These are phyloP conservation scores for Seminavis robusta DNA, from an alignment of 108 stramenopile genomes.

Conservation along the genomic window DNA sequence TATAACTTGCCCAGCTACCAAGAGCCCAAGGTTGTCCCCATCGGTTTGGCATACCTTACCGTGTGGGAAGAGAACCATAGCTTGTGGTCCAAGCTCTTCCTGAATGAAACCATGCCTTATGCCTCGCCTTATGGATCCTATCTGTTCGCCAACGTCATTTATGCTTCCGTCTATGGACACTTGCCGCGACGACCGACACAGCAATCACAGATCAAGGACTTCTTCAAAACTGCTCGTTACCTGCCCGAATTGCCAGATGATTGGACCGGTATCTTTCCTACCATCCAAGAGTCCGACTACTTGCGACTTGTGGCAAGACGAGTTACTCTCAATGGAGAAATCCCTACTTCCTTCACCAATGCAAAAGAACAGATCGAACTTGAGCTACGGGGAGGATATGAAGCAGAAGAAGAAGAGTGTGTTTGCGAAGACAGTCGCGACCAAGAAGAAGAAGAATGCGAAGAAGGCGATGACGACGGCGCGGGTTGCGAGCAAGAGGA, in stretches of 20 bases:
- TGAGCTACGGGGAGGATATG: no score
- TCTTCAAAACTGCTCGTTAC: conserved; percentile 37
- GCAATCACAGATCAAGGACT: conserved; percentile 16
- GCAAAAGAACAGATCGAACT: no score
- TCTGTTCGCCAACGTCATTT: conserved; percentile 38
- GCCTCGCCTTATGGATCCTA: conserved; percentile 45
- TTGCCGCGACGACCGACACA: conserved; percentile 39
- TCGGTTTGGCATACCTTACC: conserved; percentile 48
- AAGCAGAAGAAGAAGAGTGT: no score
- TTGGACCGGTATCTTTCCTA: conserved; percentile 19
- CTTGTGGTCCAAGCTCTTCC: conserved; percentile 39
- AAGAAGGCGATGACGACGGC: no score
- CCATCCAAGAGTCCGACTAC: conserved; percentile 27
- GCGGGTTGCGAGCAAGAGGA: no score
- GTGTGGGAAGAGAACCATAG: conserved; percentile 45
- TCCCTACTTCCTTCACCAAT: conserved; percentile 15
- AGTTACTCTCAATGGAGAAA: conserved; percentile 26
- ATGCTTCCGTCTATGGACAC: conserved; percentile 37
- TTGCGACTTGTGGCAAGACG: conserved; percentile 39
- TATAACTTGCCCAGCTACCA: conserved; percentile 21
- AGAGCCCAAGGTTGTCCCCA: conserved; percentile 41
- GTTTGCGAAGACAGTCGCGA: no score
- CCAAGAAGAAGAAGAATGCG: no score
- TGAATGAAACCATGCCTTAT: conserved; percentile 43
- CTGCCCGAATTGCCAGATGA: conserved; percentile 12